Conservation (phyloP, 768 basidiomycete species). For the Tylopilus rubrobrunneus region DNA sequence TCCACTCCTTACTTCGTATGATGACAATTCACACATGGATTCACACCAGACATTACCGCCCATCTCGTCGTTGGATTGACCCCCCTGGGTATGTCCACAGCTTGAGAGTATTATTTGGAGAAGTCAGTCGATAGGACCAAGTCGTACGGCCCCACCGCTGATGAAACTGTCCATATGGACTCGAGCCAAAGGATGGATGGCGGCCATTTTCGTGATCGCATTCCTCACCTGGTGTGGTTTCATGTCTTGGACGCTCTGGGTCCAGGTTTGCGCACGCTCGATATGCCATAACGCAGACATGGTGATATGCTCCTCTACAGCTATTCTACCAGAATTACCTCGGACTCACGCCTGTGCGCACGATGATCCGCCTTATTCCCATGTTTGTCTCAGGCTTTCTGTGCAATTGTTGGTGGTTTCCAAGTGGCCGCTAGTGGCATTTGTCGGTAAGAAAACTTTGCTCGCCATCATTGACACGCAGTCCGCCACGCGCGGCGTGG, state of each 20-base stretch:
- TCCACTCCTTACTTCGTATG: neutral
- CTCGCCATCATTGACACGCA: constrained; percentile 6
- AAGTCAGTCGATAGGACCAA: constrained; percentile 5
- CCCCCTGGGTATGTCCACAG: constrained; percentile 51
- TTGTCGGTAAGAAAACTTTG: constrained; percentile 46
- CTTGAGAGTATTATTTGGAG: constrained; percentile 66
- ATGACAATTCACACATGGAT: constrained; percentile 14
- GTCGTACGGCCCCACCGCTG: constrained; percentile 50
- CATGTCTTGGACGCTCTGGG: constrained; percentile 51
- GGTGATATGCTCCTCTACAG: constrained; percentile 28
- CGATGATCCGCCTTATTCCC: constrained; percentile 64
- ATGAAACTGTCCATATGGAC: constrained; percentile 63
- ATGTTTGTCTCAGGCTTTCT: constrained; percentile 63
- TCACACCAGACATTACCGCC: constrained; percentile 58
- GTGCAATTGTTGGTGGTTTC: constrained; percentile 48
- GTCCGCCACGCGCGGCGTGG: constrained; percentile 31
- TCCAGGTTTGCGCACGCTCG: constrained; percentile 30
- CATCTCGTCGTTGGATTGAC: constrained; percentile 60
- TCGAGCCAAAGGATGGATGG: constrained; percentile 56
- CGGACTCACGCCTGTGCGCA: constrained; percentile 27
- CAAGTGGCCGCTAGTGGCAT: constrained; percentile 35
- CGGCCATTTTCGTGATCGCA: constrained; percentile 56
- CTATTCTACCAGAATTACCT: constrained; percentile 71
- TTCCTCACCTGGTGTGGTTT: constrained; percentile 63
- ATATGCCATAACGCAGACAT: neutral